Percentiles rank a stretch among this genome's conserved stretches.
phyloP scores from a whole-genome alignment of 2,329 filamentous ascomycete species.

The Fusarium albosuccineum region DNA sequence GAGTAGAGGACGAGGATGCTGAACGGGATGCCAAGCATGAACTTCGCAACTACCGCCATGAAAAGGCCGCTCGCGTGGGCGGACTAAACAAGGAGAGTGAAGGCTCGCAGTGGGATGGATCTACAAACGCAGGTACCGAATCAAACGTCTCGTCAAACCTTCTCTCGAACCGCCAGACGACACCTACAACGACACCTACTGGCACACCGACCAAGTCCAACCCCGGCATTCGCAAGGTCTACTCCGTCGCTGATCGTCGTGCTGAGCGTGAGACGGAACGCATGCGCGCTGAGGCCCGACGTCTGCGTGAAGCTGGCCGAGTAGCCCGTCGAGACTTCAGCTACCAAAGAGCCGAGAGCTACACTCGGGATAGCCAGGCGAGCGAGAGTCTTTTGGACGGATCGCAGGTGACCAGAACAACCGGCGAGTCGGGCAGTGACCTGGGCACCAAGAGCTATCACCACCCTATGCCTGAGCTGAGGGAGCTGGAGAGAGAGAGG shows the following conservation, averaged over 20 bases:
- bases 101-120: constrained; percentile 82
- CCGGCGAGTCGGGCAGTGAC: constrained; percentile 58
- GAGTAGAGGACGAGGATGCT: constrained; percentile 72
- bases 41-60: constrained; percentile 85
- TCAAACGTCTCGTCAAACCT: constrained; percentile 74
- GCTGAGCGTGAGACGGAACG: constrained; percentile 66
- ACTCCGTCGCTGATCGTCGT: constrained; percentile 69
- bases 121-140: constrained; percentile 72
- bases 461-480: constrained; percentile 67
- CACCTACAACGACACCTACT: constrained; percentile 67
- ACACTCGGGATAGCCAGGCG: constrained; percentile 42
- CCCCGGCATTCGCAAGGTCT: constrained; percentile 71
- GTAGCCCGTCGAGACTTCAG: constrained; percentile 64
- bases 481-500: constrained; percentile 50
- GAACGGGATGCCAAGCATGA: constrained; percentile 75
- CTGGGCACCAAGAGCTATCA: constrained; percentile 70
- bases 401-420: constrained; percentile 52
- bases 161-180: constrained; percentile 68
- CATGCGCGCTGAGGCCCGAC: constrained; percentile 67
- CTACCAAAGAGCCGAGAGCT: constrained; percentile 58
- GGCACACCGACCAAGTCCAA: constrained; percentile 57
- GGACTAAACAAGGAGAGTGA: constrained; percentile 88
- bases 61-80: constrained; percentile 87
- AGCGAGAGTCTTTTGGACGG: constrained; percentile 52
- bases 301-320: constrained; percentile 67